phyloP scores from a whole-genome alignment of 495 filamentous ascomycete genomes.

The Evernia prunastri region DNA sequence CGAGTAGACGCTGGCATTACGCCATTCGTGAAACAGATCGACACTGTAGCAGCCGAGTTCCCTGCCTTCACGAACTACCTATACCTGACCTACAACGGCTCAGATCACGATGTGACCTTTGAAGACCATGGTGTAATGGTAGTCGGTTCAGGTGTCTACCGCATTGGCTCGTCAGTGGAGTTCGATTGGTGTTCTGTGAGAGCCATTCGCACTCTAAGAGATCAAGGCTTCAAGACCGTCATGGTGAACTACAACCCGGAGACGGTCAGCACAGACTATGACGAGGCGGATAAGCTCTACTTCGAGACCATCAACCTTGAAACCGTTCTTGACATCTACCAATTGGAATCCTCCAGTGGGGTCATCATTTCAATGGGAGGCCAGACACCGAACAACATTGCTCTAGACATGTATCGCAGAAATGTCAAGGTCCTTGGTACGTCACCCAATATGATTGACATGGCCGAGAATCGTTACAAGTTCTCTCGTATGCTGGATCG shows the following conservation, averaged over 20 bases:
- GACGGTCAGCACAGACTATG: slow-evolving; percentile 92
- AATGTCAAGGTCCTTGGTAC: slow-evolving; percentile 92
- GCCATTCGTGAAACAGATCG: slow-evolving; percentile 94
- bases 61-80: slow-evolving; percentile 94
- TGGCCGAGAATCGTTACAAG: slow-evolving; percentile 95
- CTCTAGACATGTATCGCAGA: slow-evolving; percentile 75
- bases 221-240: slow-evolving; percentile 86
- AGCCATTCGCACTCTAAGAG: slow-evolving; percentile 85
- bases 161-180: slow-evolving; percentile 95
- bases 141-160: slow-evolving; percentile 91
- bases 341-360: slow-evolving; percentile 77
- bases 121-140: slow-evolving; percentile 92
- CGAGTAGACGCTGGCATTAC: slow-evolving; percentile 78
- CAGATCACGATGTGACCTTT: slow-evolving; percentile 77
- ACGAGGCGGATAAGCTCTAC: slow-evolving; percentile 91
- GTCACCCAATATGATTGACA: slow-evolving; percentile 98
- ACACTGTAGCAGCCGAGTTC: slow-evolving; percentile 97
- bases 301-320: slow-evolving; percentile 98
- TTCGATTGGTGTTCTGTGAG: slow-evolving; percentile 99
- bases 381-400: slow-evolving; percentile 97
- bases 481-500: slow-evolving; percentile 96
- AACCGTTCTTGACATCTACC: slow-evolving; percentile 91
- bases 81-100: slow-evolving; percentile 92
- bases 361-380: slow-evolving; percentile 98
- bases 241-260: slow-evolving; percentile 99